These are phyloP conservation scores for Periconia macrospinosa DNA, from an alignment of 2,329 filamentous ascomycete genomes.

Conservation along the genomic window DNA sequence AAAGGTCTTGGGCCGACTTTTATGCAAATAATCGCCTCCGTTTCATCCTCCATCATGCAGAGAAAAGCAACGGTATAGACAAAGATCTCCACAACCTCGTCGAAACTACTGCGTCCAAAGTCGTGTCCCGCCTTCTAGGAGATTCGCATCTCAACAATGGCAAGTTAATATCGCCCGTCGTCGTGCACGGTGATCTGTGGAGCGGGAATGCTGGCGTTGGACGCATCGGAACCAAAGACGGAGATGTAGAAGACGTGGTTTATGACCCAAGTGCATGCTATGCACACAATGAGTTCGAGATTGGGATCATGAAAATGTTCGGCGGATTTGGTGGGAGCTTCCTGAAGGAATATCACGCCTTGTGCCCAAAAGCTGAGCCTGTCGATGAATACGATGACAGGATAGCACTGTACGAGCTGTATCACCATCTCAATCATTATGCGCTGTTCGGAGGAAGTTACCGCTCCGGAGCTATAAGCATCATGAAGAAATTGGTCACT, in stretches of 20 bases:
- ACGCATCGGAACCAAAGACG: constrained; percentile 54
- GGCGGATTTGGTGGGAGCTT: constrained; percentile 77
- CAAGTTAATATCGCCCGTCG: constrained; percentile 69
- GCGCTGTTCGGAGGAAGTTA: constrained; percentile 84
- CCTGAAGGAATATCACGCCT: constrained; percentile 73
- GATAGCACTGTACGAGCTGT: constrained; percentile 79
- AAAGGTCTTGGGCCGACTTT: constrained; percentile 78
- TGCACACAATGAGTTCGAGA: constrained; percentile 84
- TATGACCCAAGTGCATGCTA: constrained; percentile 83
- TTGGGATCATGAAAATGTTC: constrained; percentile 97
- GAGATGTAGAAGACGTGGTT: constrained; percentile 76
- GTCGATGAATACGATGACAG: constrained; percentile 83
- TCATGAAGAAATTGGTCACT: constrained; percentile 72
- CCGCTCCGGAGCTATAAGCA: constrained; percentile 71
- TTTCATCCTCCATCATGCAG: constrained; percentile 61
- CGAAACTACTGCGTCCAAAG: constrained; percentile 61
- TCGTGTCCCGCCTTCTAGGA: constrained; percentile 77
- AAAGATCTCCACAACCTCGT: constrained; percentile 64
- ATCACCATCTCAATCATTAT: constrained; percentile 89
- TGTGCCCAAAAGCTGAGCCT: constrained; percentile 80
- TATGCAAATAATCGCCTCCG: constrained; percentile 76
- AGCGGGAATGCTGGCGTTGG: constrained; percentile 77
- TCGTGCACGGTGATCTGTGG: constrained; percentile 93
- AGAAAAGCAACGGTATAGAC: constrained; percentile 67
- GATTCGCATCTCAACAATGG: constrained; percentile 65